A percentile compares a stretch with the other conserved stretches of the same genome.
Conservation (phyloP, 306 rosid genomes). For the Quercus dentata region DNA sequence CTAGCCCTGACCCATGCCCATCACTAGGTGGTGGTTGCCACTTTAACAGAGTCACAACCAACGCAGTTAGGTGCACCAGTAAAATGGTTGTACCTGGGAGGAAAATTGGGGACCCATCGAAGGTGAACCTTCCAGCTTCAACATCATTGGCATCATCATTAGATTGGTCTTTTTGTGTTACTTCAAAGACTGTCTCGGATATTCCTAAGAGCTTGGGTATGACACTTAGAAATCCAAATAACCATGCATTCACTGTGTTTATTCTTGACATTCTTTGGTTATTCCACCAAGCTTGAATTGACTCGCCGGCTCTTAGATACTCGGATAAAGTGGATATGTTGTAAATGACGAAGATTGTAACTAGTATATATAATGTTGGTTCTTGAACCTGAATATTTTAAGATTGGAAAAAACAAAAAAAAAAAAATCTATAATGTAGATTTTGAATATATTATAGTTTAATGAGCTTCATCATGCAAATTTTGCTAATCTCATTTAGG, state of each 20-base stretch:
- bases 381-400: constrained; percentile 27
- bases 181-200: constrained; percentile 42
- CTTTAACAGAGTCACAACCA: constrained; percentile 28
- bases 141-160: neutral
- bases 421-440: neutral
- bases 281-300: constrained; percentile 76
- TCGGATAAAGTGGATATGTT: constrained; percentile 25
- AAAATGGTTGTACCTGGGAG: constrained; percentile 58
- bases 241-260: constrained; percentile 31
- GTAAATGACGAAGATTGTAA: constrained; percentile 22
- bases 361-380: constrained; percentile 25
- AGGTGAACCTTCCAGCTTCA: constrained; percentile 40
- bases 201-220: constrained; percentile 39
- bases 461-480: neutral
- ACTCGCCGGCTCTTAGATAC: constrained; percentile 29
- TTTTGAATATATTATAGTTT: neutral
- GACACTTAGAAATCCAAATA: constrained; percentile 37
- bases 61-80: constrained; percentile 42
- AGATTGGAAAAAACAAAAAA: neutral
- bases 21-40: constrained; percentile 4
- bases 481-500: neutral
- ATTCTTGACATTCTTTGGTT: constrained; percentile 56
- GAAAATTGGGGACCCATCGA: constrained; percentile 50
- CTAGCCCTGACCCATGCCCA: constrained; percentile 33
- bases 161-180: constrained; percentile 51